These are phyloP conservation scores for Coniochaeta ligniaria DNA, from an alignment of 2,329 filamentous ascomycete genomes.

Conservation along the genomic window DNA sequence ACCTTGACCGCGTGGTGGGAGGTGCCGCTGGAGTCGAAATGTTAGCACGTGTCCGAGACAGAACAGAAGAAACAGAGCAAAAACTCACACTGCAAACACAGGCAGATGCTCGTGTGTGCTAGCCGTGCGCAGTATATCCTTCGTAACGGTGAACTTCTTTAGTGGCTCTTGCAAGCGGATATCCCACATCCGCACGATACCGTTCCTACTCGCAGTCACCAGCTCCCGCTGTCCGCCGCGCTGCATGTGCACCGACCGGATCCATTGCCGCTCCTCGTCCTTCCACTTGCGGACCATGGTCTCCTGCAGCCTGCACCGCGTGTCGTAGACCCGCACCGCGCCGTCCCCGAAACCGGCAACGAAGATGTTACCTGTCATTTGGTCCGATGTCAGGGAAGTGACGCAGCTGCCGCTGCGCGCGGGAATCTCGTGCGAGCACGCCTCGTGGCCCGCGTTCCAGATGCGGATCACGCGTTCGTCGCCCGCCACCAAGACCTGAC, in stretches of 20 bases:
- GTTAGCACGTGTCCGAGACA: constrained; percentile 16
- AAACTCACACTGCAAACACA: constrained; percentile 85
- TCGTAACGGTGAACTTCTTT: constrained; percentile 66
- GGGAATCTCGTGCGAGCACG: constrained; percentile 88
- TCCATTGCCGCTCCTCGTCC: constrained; percentile 83
- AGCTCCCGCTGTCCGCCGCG: constrained; percentile 89
- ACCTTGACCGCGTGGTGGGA: constrained; percentile 84
- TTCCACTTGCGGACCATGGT: constrained; percentile 97
- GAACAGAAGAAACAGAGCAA: neutral
- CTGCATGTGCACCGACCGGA: constrained; percentile 94
- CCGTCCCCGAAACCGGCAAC: constrained; percentile 96
- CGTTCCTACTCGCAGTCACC: constrained; percentile 82
- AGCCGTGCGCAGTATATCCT: constrained; percentile 72
- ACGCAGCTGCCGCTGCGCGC: constrained; percentile 93
- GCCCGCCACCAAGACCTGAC: constrained; percentile 88
- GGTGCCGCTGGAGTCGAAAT: constrained; percentile 57
- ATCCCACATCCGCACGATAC: constrained; percentile 94
- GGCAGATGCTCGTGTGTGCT: constrained; percentile 95
- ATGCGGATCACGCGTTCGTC: constrained; percentile 93
- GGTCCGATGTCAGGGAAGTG: constrained; percentile 90
- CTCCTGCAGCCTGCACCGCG: constrained; percentile 73
- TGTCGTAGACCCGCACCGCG: constrained; percentile 89
- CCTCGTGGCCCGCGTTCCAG: constrained; percentile 91
- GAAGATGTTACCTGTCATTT: constrained; percentile 95
- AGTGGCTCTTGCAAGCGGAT: constrained; percentile 78